A percentile compares a stretch with the other conserved stretches of the same genome.
Conservation (phyloP, 2,329 filamentous ascomycete species). For the Cordyceps fumosorosea region DNA sequence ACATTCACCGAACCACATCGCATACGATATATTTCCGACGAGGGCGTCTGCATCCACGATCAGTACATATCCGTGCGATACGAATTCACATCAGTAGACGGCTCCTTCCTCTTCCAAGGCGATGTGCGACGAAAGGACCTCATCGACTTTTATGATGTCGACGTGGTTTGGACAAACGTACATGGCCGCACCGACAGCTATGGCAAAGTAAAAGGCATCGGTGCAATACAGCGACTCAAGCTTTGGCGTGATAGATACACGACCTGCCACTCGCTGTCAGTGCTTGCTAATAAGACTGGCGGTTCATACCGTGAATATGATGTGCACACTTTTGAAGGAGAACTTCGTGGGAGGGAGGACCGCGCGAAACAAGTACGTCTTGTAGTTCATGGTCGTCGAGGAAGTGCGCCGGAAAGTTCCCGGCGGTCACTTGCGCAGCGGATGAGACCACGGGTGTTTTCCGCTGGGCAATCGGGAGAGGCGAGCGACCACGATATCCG, state of each 20-base stretch:
- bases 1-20: conserved; percentile 42
- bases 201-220: conserved; percentile 43
- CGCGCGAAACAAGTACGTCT: conserved; percentile 39
- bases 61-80: conserved; percentile 42
- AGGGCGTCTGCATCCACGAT: conserved; percentile 42
- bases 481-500: conserved; percentile 34
- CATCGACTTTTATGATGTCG: conserved; percentile 45
- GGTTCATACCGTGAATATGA: conserved; percentile 42
- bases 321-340: conserved; percentile 40
- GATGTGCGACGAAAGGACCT: conserved; percentile 42
- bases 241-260: conserved; percentile 44
- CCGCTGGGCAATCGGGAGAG: conserved; percentile 20
- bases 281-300: conserved; percentile 41
- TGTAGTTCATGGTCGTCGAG: conserved; percentile 33
- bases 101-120: conserved; percentile 42
- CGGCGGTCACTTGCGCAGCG: conserved; percentile 36
- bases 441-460: conserved; percentile 33
- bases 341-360: conserved; percentile 40
- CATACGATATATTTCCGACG: conserved; percentile 40
- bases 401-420: conserved; percentile 31
- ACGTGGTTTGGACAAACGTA: conserved; percentile 45
- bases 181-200: conserved; percentile 44
- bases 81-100: conserved; percentile 43
- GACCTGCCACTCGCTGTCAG: conserved; percentile 39
- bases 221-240: conserved; percentile 46